These are phyloP conservation scores for Tylopilus subfusipes DNA, from an alignment of 768 basidiomycete species.

Conservation along the genomic window DNA sequence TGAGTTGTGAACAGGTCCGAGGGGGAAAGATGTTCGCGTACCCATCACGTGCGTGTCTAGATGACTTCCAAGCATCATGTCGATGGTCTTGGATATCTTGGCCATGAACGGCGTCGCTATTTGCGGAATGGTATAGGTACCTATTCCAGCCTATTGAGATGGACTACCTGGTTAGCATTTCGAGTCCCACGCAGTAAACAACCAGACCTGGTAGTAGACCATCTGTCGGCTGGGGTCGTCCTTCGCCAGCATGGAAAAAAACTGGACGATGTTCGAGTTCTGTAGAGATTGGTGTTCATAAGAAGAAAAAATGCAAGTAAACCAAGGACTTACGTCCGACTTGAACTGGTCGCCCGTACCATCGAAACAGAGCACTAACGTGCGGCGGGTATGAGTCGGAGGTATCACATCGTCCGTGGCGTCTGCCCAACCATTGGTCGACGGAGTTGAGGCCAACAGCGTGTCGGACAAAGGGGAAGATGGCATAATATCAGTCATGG, in stretches of 20 bases:
- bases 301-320: background rate
- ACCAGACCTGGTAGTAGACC: slow-evolving; percentile 68
- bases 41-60: slow-evolving; percentile 71
- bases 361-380: slow-evolving; percentile 70
- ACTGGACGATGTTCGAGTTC: slow-evolving; percentile 72
- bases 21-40: slow-evolving; percentile 22
- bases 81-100: slow-evolving; percentile 51
- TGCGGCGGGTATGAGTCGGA: slow-evolving; percentile 43
- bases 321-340: slow-evolving; percentile 44
- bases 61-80: slow-evolving; percentile 61
- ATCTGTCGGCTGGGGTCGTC: slow-evolving; percentile 57
- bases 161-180: background rate
- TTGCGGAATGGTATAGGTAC: slow-evolving; percentile 64
- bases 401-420: slow-evolving; percentile 40
- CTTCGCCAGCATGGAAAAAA: slow-evolving; percentile 70
- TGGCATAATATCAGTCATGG: slow-evolving; percentile 12
- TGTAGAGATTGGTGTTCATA: slow-evolving; percentile 22
- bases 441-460: slow-evolving; percentile 3
- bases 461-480: slow-evolving; percentile 1
- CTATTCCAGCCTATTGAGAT: slow-evolving; percentile 57
- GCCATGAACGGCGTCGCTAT: slow-evolving; percentile 57
- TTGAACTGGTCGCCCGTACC: slow-evolving; percentile 61
- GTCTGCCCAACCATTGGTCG: background rate
- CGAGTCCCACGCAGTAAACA: background rate
- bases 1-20: background rate